Evolutionary conservation across 805 yeast genomes (phyloP), one percentile per base, ranked within the genome.

Genomic region (Metschnikowia gelsemii): DNA sequence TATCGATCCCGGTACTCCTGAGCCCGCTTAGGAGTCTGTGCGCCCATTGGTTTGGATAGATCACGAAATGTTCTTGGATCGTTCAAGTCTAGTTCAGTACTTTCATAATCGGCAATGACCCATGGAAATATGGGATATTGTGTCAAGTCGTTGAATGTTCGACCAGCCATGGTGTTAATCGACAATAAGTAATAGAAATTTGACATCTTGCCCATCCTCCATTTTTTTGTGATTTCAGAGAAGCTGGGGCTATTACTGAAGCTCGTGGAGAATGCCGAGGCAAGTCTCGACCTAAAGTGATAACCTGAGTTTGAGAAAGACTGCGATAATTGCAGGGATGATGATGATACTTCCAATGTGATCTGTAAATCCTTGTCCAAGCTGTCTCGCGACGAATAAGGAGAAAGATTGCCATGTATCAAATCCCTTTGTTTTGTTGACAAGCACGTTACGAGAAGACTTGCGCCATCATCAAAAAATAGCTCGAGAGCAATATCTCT

Each of bases 81-180:
- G 3, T 63, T 57, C 31, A 89, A 64, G 57, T 88, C 89, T n/a
- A 88, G 63, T 9, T 64, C 75, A 2, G 79, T 80, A 52, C 93
- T 84, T 1, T 77, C 72, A 56, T 88, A 87, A 57, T 88, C 96
- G 0, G 93, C 82, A 45, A 88, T 75, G 0, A 88, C 87, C 95
- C 95, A 88, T 0, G 96, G 96, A 52, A 88, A 89, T 0, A 89
- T 84, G 0, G 96, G 96, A 55, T 88, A 88, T 49, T 88, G 96
- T 0, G 96, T 88, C 39, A 88, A 61, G 57, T 88, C 96, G 60
- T 88, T 89, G 62, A 83, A 87, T 0, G 96, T 87, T 49, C 96
- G 66, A 0, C 96, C 96, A 0, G 96, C 95, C 42, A 88, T 60
- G 0, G 93, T 87, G 55, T 88, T 88, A 19, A 88, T 66, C 13